Evolutionary conservation across 495 filamentous ascomycete genomes (phyloP).

Genomic region (Jackrogersella multiformis): DNA sequence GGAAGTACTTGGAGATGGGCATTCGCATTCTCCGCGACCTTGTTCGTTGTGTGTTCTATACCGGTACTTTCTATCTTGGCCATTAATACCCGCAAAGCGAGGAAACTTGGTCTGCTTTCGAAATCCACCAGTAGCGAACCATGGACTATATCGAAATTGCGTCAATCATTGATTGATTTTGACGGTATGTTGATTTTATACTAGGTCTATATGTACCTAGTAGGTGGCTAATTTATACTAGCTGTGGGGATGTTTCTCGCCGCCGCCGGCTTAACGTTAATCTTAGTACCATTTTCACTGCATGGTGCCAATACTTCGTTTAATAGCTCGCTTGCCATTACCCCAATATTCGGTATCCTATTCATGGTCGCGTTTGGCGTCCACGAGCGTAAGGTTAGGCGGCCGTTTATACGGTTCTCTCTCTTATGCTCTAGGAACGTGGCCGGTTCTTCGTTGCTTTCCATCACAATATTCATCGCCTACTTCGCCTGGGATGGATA

Average conservation of each 20-base stretch:
- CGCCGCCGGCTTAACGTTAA: constrained; percentile 65
- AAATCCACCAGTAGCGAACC: constrained; percentile 58
- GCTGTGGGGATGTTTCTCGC: constrained; percentile 65
- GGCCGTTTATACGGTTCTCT: constrained; percentile 67
- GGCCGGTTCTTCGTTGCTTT: constrained; percentile 67
- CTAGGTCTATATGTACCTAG: not conserved
- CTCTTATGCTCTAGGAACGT: constrained; percentile 72
- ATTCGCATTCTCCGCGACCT: constrained; percentile 60
- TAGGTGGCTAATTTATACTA: constrained; percentile 34
- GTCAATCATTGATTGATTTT: constrained; percentile 68
- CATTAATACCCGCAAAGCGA: constrained; percentile 68
- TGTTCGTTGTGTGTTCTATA: constrained; percentile 46
- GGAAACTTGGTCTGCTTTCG: constrained; percentile 59
- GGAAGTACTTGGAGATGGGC: constrained; percentile 65
- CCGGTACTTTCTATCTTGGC: constrained; percentile 57
- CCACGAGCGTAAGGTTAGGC: constrained; percentile 66
- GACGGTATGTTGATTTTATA: constrained; percentile 56
- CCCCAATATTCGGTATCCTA: constrained; percentile 65
- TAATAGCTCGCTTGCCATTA: constrained; percentile 57
- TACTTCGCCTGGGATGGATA: constrained; percentile 75
- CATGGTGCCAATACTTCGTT: constrained; percentile 55
- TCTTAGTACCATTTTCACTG: constrained; percentile 69
- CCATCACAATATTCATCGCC: constrained; percentile 65
- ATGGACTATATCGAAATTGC: constrained; percentile 52
- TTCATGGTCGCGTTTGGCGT: constrained; percentile 66